A percentile compares a stretch with the other conserved stretches of the same genome.
phyloP scores from a whole-genome alignment of 2,329 filamentous ascomycete species.

The Bisporella sp. region DNA sequence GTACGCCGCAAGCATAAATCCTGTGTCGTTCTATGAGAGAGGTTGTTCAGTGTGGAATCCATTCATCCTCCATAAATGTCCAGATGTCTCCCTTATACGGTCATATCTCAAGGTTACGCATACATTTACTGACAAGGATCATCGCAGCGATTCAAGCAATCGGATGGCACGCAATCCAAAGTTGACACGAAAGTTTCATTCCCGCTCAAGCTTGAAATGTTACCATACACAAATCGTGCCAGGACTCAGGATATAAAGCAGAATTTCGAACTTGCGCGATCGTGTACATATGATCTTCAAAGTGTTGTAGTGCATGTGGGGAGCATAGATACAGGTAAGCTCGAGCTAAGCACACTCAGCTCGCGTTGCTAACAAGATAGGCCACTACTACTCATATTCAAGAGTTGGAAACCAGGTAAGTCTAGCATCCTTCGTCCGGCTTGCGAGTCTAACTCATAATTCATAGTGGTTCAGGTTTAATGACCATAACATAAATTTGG shows the following conservation, averaged over 20 bases:
- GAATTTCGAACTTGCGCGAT: constrained; percentile 49
- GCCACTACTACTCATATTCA: constrained; percentile 88
- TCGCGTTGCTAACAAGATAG: constrained; percentile 21
- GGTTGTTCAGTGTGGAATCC: too few species aligned
- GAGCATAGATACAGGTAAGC: constrained; percentile 70
- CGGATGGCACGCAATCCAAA: constrained; percentile 69
- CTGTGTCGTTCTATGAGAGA: too few species aligned
- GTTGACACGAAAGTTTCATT: constrained; percentile 84
- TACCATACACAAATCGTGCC: constrained; percentile 74
- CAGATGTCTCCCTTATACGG: too few species aligned
- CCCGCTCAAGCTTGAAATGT: constrained; percentile 80
- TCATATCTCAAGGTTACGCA: too few species aligned
- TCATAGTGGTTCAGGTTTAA: constrained; percentile 90
- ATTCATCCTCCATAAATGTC: too few species aligned
- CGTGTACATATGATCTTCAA: constrained; percentile 77
- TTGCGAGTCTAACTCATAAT: neutral
- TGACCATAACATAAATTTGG: constrained; percentile 84
- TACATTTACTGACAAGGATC: neutral
- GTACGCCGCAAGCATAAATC: too few species aligned
- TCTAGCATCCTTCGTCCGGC: neutral
- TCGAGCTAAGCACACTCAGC: neutral
- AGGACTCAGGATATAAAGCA: constrained; percentile 43
- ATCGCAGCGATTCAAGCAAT: constrained; percentile 64
- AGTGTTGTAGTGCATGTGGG: constrained; percentile 91
- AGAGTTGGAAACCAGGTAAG: constrained; percentile 65